These are phyloP conservation scores for Penicillium robsamsonii DNA, from an alignment of 495 filamentous ascomycete genomes.

Conservation along the genomic window DNA sequence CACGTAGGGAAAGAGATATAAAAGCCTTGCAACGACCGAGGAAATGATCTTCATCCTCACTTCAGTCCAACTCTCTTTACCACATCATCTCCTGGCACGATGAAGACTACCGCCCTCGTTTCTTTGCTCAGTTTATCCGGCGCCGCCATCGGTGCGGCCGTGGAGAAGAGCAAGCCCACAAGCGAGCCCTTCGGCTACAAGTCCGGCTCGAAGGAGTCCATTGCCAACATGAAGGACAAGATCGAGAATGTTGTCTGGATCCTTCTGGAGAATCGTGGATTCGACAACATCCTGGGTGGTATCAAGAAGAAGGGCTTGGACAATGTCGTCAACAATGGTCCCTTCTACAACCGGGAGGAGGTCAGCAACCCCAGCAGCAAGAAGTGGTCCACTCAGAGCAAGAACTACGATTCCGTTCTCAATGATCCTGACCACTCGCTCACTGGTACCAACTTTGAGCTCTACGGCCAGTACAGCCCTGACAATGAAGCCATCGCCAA, in stretches of 20 bases:
- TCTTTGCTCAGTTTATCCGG: constrained; percentile 27
- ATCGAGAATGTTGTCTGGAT: constrained; percentile 50
- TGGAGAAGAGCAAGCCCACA: background rate
- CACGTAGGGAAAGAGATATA: background rate
- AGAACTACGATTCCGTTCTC: constrained; percentile 45
- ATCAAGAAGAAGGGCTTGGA: constrained; percentile 39
- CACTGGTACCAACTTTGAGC: constrained; percentile 51
- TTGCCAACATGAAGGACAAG: constrained; percentile 43
- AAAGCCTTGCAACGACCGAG: background rate
- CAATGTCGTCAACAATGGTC: constrained; percentile 45
- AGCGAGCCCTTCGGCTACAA: constrained; percentile 26
- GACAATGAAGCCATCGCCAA: constrained; percentile 40
- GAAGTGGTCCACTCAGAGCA: constrained; percentile 38
- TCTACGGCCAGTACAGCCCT: constrained; percentile 47
- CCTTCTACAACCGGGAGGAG: constrained; percentile 42
- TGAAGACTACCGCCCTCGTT: constrained; percentile 28
- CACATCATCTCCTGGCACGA: background rate
- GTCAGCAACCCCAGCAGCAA: constrained; percentile 36
- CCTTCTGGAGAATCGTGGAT: constrained; percentile 46
- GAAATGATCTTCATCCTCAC: constrained; percentile 4
- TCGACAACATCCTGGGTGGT: constrained; percentile 47
- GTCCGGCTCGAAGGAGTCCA: constrained; percentile 30
- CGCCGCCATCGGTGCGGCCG: constrained; percentile 22
- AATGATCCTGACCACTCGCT: constrained; percentile 54
- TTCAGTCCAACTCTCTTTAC: background rate